phyloP scores from a whole-genome alignment of 305 asterid genomes.

The Fraxinus sp. region DNA sequence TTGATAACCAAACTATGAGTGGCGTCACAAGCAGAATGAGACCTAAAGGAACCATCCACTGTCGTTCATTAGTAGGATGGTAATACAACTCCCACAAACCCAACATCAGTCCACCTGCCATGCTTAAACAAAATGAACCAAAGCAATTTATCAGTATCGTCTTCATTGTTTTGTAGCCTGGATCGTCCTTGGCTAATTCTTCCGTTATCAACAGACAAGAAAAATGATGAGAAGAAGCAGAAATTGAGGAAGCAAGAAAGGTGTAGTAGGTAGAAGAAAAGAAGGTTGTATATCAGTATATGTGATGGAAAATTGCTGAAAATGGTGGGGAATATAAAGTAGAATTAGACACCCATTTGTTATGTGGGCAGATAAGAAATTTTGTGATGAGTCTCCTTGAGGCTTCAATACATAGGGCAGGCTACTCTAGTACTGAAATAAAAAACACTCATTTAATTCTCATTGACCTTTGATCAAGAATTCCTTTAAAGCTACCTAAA shows the following conservation, averaged over 20 bases:
- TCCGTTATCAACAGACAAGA: background rate
- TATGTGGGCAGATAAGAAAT: background rate
- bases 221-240: background rate
- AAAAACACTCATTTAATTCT: background rate
- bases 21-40: slow-evolving; percentile 51
- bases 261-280: too few relatives aligned
- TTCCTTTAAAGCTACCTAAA: too few relatives aligned
- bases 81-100: slow-evolving; percentile 42
- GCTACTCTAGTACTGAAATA: background rate
- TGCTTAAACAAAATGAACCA: slow-evolving; percentile 37
- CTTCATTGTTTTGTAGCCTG: background rate
- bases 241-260: background rate
- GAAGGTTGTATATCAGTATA: background rate
- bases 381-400: background rate
- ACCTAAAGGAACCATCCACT: slow-evolving; percentile 70
- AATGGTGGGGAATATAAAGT: background rate
- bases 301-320: background rate
- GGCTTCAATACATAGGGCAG: background rate
- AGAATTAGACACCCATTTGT: background rate
- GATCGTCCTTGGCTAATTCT: background rate
- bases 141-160: slow-evolving; percentile 27
- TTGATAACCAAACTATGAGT: slow-evolving; percentile 26
- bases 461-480: background rate
- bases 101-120: slow-evolving; percentile 42
- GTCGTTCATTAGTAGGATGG: slow-evolving; percentile 40